Conservation (phyloP, 805 yeast species). For the Vanderwaltozyma verrucispora region DNA sequence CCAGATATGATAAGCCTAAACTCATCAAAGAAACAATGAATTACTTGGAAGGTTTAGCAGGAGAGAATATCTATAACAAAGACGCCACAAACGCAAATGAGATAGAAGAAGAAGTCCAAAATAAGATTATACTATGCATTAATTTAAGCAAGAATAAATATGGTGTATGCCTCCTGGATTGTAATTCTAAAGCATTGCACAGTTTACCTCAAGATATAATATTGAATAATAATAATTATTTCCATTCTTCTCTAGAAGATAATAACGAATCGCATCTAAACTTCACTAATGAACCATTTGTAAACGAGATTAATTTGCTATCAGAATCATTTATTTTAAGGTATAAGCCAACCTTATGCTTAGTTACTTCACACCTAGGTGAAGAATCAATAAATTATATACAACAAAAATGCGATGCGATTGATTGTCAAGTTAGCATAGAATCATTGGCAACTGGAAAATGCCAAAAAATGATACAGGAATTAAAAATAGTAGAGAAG, state of each 20-base stretch:
- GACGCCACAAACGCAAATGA: too few relatives aligned
- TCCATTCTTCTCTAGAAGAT: too few relatives aligned
- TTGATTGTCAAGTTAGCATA: not conserved
- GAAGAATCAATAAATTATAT: slow-evolving; percentile 6
- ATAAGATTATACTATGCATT: not conserved
- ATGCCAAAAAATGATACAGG: too few relatives aligned
- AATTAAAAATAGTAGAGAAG: too few relatives aligned
- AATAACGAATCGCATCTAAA: too few relatives aligned
- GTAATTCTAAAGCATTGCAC: slow-evolving; percentile 4
- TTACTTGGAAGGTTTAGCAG: too few relatives aligned
- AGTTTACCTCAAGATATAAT: slow-evolving; percentile 11
- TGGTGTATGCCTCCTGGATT: slow-evolving; percentile 11
- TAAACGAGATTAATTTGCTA: slow-evolving; percentile 5
- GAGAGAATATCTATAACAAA: too few relatives aligned
- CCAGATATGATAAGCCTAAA: too few relatives aligned
- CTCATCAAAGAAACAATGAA: too few relatives aligned
- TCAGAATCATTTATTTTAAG: slow-evolving; percentile 8
- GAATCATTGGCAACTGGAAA: too few relatives aligned
- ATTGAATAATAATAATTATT: not conserved
- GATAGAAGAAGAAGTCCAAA: too few relatives aligned
- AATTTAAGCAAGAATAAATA: slow-evolving; percentile 6
- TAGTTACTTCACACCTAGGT: slow-evolving; percentile 13
- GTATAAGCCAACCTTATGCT: slow-evolving; percentile 10
- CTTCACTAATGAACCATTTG: too few relatives aligned
- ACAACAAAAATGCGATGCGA: slow-evolving; percentile 2